phyloP scores from a whole-genome alignment of 1,284 basidiomycete species.

The Singerocomus rubriflavus region DNA sequence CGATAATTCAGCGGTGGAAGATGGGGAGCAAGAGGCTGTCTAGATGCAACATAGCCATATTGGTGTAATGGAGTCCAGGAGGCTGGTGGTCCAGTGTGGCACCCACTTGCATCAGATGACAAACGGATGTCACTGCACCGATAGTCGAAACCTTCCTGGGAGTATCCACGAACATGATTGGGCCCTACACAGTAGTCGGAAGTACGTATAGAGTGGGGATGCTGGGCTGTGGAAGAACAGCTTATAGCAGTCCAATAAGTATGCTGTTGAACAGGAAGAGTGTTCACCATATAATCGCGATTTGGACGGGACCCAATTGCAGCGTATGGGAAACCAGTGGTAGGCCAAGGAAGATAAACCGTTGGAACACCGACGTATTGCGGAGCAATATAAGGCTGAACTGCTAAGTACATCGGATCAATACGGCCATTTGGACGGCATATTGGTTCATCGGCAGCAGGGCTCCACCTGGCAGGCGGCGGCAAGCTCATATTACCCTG shows the following conservation, averaged over 20 bases:
- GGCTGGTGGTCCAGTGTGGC: conserved; percentile 35
- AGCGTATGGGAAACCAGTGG: conserved; percentile 32
- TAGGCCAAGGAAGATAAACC: conserved; percentile 41
- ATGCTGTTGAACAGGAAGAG: conserved; percentile 32
- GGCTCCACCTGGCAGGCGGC: conserved; percentile 78
- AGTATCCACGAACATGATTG: conserved; percentile 58
- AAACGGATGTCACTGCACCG: conserved; percentile 45
- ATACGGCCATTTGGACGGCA: conserved; percentile 47
- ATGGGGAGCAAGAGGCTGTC: conserved; percentile 38
- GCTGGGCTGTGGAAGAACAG: conserved; percentile 42
- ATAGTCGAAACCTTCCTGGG: conserved; percentile 55
- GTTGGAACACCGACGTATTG: conserved; percentile 28
- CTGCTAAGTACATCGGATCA: conserved; percentile 60
- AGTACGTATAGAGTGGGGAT: conserved; percentile 54
- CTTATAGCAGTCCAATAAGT: conserved; percentile 39
- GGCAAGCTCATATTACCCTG: conserved; percentile 46
- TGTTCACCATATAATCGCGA: conserved; percentile 16
- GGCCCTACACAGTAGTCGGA: conserved; percentile 45
- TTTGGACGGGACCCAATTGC: conserved; percentile 22
- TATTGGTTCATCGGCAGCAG: conserved; percentile 70
- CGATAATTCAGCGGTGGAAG: conserved; percentile 39
- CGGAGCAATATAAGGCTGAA: conserved; percentile 47
- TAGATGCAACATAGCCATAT: conserved; percentile 40
- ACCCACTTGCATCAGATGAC: conserved; percentile 40
- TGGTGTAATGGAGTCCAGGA: conserved; percentile 42